These are phyloP conservation scores for Taphrina sp. DNA, from an alignment of 1,139 yeast species.

Conservation along the genomic window DNA sequence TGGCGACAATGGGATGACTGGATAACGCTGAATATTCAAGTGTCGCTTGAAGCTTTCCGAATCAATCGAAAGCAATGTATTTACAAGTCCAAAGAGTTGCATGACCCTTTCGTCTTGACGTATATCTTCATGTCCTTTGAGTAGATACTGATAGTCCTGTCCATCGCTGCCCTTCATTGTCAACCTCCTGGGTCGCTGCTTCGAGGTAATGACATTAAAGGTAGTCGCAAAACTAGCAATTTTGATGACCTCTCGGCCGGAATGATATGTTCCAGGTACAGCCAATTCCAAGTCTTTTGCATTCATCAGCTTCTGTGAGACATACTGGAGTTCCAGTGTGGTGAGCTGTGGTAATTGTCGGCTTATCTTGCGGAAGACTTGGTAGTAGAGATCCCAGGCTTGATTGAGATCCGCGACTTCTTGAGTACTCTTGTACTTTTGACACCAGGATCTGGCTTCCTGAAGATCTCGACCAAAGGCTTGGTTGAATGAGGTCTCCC, in stretches of 20 bases:
- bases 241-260: slow-evolving; percentile 74
- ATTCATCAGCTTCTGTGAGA: slow-evolving; percentile 80
- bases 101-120: slow-evolving; percentile 96
- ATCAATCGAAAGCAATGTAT: slow-evolving; percentile 81
- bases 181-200: slow-evolving; percentile 89
- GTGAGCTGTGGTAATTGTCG: slow-evolving; percentile 85
- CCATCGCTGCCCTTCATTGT: slow-evolving; percentile 87
- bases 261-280: slow-evolving; percentile 87
- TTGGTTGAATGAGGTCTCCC: slow-evolving; percentile 90
- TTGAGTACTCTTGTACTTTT: slow-evolving; percentile 76
- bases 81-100: slow-evolving; percentile 95
- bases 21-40: slow-evolving; percentile 82
- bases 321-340: slow-evolving; percentile 84
- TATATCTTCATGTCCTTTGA: slow-evolving; percentile 97
- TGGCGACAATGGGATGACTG: slow-evolving; percentile 94
- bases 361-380: slow-evolving; percentile 85
- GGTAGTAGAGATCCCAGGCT: slow-evolving; percentile 96
- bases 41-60: slow-evolving; percentile 96
- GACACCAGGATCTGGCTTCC: slow-evolving; percentile 92
- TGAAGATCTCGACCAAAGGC: slow-evolving; percentile 90
- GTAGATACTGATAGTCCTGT: slow-evolving; percentile 70
- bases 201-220: slow-evolving; percentile 85
- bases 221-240: slow-evolving; percentile 78
- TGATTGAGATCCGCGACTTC: slow-evolving; percentile 88
- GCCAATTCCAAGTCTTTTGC: slow-evolving; percentile 82